Conservation (phyloP, 805 yeast species). For the Teunomyces cretensis region DNA sequence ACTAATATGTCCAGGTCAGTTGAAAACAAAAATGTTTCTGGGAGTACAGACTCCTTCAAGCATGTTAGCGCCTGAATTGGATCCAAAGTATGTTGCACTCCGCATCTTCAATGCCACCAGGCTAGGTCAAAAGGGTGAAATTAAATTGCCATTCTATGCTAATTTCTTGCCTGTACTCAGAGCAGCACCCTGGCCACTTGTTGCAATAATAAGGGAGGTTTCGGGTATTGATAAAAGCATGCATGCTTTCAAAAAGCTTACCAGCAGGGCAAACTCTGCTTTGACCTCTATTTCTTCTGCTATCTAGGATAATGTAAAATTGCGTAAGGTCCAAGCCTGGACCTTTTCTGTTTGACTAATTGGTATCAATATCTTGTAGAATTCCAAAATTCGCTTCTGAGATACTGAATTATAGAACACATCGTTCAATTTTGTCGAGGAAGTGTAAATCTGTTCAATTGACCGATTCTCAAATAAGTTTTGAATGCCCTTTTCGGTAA, state of each 20-base stretch:
- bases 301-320: not conserved
- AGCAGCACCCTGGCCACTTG: slow-evolving; percentile 70
- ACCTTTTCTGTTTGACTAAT: not conserved
- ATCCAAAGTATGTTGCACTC: slow-evolving; percentile 64
- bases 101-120: slow-evolving; percentile 55
- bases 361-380: not conserved
- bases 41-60: slow-evolving; percentile 73
- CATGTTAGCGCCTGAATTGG: slow-evolving; percentile 78
- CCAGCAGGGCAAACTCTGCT: slow-evolving; percentile 9
- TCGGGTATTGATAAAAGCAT: slow-evolving; percentile 69
- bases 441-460: slow-evolving; percentile 16
- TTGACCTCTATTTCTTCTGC: not conserved
- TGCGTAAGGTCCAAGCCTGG: not conserved
- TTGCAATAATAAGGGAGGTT: slow-evolving; percentile 49
- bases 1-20: slow-evolving; percentile 84
- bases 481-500: slow-evolving; percentile 14
- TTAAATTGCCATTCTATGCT: slow-evolving; percentile 76
- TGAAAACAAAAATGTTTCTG: slow-evolving; percentile 71
- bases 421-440: not conserved
- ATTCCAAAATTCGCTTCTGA: not conserved
- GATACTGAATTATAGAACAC: not conserved
- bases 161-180: slow-evolving; percentile 70
- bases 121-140: slow-evolving; percentile 64
- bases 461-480: slow-evolving; percentile 10
- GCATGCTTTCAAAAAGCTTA: slow-evolving; percentile 22